phyloP scores from a whole-genome alignment of 805 yeast genomes.

The Barnettozyma salicaria region DNA sequence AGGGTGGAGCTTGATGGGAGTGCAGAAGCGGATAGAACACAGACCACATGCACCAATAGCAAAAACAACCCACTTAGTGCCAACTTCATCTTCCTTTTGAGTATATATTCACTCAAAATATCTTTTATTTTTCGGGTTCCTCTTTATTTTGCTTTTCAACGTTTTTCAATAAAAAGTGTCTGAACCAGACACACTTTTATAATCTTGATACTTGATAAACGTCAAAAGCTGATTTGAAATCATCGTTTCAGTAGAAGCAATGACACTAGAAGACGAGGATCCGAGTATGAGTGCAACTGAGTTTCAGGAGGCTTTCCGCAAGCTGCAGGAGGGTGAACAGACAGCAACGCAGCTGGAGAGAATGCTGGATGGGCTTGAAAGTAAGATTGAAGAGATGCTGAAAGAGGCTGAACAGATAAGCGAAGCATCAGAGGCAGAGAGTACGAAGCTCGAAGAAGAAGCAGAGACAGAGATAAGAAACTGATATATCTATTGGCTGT shows the following conservation, averaged over 20 bases:
- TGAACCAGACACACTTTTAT: background rate
- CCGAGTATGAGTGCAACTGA: slow-evolving; percentile 19
- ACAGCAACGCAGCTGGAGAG: slow-evolving; percentile 58
- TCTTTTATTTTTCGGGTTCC: too few species aligned
- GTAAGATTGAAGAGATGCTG: slow-evolving; percentile 52
- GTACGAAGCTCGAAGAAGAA: background rate
- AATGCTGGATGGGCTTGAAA: slow-evolving; percentile 59
- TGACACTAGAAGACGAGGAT: slow-evolving; percentile 9
- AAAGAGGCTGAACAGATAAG: slow-evolving; percentile 38
- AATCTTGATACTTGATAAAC: background rate
- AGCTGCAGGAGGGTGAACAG: slow-evolving; percentile 61
- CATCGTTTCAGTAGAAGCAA: too few species aligned
- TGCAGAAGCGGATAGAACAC: slow-evolving; percentile 12
- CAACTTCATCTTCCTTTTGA: slow-evolving; percentile 2
- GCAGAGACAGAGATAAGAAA: background rate
- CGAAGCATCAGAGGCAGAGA: background rate
- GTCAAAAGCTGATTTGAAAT: background rate
- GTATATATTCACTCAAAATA: too few species aligned
- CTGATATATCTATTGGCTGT: background rate
- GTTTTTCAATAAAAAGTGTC: too few species aligned
- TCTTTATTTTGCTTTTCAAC: too few species aligned
- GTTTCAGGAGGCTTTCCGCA: slow-evolving; percentile 51
- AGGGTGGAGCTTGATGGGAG: slow-evolving; percentile 14
- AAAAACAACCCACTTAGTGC: slow-evolving; percentile 4
- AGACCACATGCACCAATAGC: slow-evolving; percentile 3